phyloP scores from a whole-genome alignment of 352 stramenopile genomes.

The Phytophthora kernoviae region DNA sequence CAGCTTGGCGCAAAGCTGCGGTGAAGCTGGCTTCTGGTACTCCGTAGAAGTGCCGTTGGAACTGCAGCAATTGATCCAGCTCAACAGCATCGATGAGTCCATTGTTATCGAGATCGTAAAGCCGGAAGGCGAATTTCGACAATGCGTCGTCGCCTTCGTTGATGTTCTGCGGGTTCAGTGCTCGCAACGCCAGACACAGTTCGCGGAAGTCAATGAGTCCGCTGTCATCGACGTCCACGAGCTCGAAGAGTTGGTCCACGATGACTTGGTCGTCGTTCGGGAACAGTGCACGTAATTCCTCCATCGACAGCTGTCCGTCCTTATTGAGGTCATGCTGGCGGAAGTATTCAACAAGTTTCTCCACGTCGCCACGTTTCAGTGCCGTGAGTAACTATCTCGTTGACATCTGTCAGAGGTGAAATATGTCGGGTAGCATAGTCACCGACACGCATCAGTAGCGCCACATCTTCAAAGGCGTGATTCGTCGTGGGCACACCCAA shows the following conservation, averaged over 20 bases:
- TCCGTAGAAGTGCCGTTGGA: constrained; percentile 61
- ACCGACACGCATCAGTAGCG: constrained; percentile 59
- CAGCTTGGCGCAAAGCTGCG: constrained; percentile 27
- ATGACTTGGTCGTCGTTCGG: constrained; percentile 49
- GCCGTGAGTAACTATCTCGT: constrained; percentile 62
- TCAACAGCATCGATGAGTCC: constrained; percentile 54
- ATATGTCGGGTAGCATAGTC: constrained; percentile 65
- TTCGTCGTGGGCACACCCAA: constrained; percentile 66
- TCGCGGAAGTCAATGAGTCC: constrained; percentile 78
- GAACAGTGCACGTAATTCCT: constrained; percentile 64
- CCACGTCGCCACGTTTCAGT: constrained; percentile 46
- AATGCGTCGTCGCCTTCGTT: constrained; percentile 43
- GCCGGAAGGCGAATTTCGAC: constrained; percentile 58
- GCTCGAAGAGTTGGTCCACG: constrained; percentile 59
- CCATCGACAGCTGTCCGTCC: constrained; percentile 67
- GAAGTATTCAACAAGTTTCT: constrained; percentile 65
- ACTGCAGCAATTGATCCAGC: constrained; percentile 53
- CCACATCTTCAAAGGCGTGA: constrained; percentile 77
- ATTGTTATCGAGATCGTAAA: constrained; percentile 72
- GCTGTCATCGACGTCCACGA: constrained; percentile 65
- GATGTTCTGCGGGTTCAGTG: constrained; percentile 45
- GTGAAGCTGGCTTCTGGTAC: constrained; percentile 31
- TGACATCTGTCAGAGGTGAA: constrained; percentile 57
- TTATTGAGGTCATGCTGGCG: constrained; percentile 55
- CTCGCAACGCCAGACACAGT: constrained; percentile 63